Base-by-base conservation (phyloP, 192 early-diverging fungal genomes). In the Mortierella hygrophila region DNA sequence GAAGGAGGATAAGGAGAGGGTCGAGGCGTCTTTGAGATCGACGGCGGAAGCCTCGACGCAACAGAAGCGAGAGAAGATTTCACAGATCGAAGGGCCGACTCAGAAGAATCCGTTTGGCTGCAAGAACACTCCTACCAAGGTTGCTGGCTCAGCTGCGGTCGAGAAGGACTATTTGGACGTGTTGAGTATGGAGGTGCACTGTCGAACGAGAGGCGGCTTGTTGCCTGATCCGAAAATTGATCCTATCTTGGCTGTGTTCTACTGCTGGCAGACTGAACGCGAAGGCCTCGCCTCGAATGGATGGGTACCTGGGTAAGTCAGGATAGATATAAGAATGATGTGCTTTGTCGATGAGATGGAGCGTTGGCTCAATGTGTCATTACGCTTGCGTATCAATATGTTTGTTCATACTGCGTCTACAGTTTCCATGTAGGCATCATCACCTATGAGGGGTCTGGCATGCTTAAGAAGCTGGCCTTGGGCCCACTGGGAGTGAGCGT, bases 161-260 rank as follows among this genome's bases (percentile, higher is more conserved):
- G 86, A 89, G 63, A 89, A 91, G 60, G 79, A 94, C 9, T 77
- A 91, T 26, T 44, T 92, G 57, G 89, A 92, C 37, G 49, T 92
- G 0, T 65, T 97, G 54, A 94, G 94, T 76, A 40, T 94, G 37
- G 96, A 97, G 78, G 75, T 96, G 4, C 92, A 94, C 82, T 91
- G 90, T 88, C 75, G 75, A 68, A 89, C 90, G 1, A 80, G 92
- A 10, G 91, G 83, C 3, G 79, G 89, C 0, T 68, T 93, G 65
- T 71, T 93, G 3, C 96, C 97, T 0, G 92, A 97, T 89, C 96
- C 97, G 21, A 84, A 79, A 41, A 29, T 85, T 11, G 95, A 98
- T 79, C 80, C 90, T 4, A 83, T 99, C 0, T 41, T 88, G 15
- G 82, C 87, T 9, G 85, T 96, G 0, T 94, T 96, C 86, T 97